A percentile compares a stretch with the other conserved stretches of the same genome.
Evolutionary conservation across 148 eudicot species (phyloP).

Genomic region (Diospyros kaki): DNA sequence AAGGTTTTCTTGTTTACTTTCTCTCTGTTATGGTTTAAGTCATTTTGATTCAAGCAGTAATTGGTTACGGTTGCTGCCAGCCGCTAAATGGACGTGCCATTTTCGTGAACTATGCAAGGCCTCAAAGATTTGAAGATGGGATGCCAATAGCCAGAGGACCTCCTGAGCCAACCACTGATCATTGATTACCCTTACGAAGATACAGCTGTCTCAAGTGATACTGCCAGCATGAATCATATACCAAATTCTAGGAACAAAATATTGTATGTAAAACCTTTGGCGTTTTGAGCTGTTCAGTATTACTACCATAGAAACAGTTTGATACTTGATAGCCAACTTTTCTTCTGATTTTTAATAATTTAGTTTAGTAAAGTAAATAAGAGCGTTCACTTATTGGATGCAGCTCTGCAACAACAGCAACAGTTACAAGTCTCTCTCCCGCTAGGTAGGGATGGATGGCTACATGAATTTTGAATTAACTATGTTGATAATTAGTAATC

Average conservation of each 20-base stretch:
- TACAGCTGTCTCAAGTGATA: background rate
- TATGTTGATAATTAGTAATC: too few species aligned
- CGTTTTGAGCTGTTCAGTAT: background rate
- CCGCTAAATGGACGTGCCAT: slow-evolving; percentile 57
- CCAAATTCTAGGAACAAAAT: background rate
- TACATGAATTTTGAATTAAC: too few species aligned
- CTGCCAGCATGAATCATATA: background rate
- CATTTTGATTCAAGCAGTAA: background rate
- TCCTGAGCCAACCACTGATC: slow-evolving; percentile 37
- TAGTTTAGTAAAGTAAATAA: background rate
- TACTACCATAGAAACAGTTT: background rate
- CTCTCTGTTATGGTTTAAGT: background rate
- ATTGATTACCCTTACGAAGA: background rate
- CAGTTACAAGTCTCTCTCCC: too few species aligned
- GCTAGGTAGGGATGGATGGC: too few species aligned
- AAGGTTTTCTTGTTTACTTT: slow-evolving; percentile 36
- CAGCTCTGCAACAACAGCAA: background rate
- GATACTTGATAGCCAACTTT: background rate
- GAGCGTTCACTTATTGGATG: background rate
- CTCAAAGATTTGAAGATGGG: slow-evolving; percentile 23
- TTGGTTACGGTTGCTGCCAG: slow-evolving; percentile 31
- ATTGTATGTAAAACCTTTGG: background rate
- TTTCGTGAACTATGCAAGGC: slow-evolving; percentile 65
- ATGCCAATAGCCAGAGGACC: slow-evolving; percentile 80
- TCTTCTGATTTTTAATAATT: too few species aligned